phyloP scores from a whole-genome alignment of 1,139 yeast species.

The Diutina scorzettiae region DNA sequence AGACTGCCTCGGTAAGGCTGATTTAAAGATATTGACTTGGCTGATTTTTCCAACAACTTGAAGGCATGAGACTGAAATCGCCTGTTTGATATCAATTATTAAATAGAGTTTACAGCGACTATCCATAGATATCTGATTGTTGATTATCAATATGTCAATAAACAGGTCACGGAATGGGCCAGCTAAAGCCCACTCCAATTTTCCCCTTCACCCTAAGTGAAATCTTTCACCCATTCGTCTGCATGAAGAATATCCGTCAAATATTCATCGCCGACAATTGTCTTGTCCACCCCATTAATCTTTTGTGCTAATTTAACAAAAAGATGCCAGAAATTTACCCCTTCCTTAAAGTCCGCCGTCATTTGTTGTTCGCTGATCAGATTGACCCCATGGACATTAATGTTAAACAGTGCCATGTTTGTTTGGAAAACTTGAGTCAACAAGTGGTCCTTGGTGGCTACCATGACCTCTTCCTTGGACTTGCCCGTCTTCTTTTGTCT shows the following conservation, averaged over 20 bases:
- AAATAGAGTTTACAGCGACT: too few relatives aligned
- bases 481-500: conserved; percentile 17
- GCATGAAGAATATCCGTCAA: conserved; percentile 26
- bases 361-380: conserved; percentile 27
- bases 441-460: conserved; percentile 24
- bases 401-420: conserved; percentile 26
- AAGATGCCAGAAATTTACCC: conserved; percentile 26
- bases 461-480: conserved; percentile 13
- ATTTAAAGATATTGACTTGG: too few relatives aligned
- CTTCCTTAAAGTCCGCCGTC: conserved; percentile 27
- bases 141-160: too few relatives aligned
- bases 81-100: too few relatives aligned
- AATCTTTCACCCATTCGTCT: conserved; percentile 27
- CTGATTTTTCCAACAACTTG: too few relatives aligned
- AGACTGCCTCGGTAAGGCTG: too few relatives aligned
- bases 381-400: conserved; percentile 32
- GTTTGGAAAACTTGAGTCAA: conserved; percentile 29
- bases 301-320: conserved; percentile 29
- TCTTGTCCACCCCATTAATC: conserved; percentile 23
- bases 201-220: conserved; percentile 8
- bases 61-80: too few relatives aligned
- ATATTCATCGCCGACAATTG: conserved; percentile 22
- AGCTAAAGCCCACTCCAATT: background rate
- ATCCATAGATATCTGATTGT: too few relatives aligned
- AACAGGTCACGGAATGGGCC: too few relatives aligned